Evolutionary conservation across 257 asterid genomes (phyloP).

Genomic region (Przewalskia tangutica): DNA sequence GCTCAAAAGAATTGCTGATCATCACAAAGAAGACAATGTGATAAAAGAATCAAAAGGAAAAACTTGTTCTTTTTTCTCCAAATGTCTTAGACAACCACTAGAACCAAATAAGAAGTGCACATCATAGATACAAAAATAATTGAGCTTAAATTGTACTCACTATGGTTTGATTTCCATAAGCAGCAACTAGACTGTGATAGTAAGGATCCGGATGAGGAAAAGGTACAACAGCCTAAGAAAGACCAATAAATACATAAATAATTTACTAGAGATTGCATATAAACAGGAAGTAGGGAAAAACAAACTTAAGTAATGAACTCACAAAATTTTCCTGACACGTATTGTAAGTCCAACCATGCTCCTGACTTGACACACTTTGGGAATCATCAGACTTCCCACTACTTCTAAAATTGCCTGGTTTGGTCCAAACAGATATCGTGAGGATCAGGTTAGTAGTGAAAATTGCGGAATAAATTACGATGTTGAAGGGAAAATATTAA

Average conservation of each 20-base stretch:
- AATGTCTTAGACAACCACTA: background rate
- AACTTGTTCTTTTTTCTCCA: background rate
- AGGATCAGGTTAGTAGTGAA: background rate
- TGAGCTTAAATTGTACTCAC: constrained; percentile 9
- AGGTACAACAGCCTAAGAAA: constrained; percentile 13
- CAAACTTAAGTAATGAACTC: background rate
- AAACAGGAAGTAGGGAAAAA: background rate
- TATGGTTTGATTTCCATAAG: constrained; percentile 13
- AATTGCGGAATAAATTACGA: background rate
- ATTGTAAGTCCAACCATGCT: constrained; percentile 9
- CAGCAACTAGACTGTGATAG: constrained; percentile 5
- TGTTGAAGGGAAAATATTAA: too few relatives aligned
- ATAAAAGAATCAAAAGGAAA: background rate
- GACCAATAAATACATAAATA: background rate
- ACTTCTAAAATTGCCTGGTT: constrained; percentile 5
- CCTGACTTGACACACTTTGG: constrained; percentile 13
- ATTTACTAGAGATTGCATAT: background rate
- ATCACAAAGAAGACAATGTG: background rate
- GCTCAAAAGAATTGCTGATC: background rate
- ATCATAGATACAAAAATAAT: background rate
- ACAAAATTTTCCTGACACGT: constrained; percentile 9
- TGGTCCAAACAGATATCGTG: background rate
- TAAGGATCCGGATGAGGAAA: constrained; percentile 8
- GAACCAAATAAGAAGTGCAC: background rate
- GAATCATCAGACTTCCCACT: constrained; percentile 12